Percentiles rank a stretch among this genome's conserved stretches.
phyloP scores from a whole-genome alignment of 257 asterid genomes.

The Ballota nigra region DNA sequence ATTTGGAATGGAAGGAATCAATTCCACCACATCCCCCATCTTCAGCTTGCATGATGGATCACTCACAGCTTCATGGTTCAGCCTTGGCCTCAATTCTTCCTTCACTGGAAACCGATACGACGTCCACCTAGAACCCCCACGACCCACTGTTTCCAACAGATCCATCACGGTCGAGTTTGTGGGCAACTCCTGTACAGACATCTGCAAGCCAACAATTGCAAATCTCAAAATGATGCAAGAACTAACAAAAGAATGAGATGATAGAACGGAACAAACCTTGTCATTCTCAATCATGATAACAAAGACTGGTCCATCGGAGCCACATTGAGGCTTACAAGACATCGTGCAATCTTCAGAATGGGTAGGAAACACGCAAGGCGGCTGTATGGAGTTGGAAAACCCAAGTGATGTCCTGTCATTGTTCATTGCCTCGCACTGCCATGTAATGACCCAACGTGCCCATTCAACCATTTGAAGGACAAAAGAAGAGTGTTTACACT shows the following conservation, averaged over 20 bases:
- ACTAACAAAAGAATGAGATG: background rate
- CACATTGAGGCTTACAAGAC: conserved; percentile 69
- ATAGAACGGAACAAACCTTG: conserved; percentile 45
- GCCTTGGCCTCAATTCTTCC: conserved; percentile 75
- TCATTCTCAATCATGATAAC: conserved; percentile 84
- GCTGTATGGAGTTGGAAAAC: conserved; percentile 39
- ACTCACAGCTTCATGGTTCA: conserved; percentile 55
- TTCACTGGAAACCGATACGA: conserved; percentile 58
- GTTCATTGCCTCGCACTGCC: conserved; percentile 90
- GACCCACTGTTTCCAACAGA: conserved; percentile 55
- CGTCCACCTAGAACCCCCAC: conserved; percentile 47
- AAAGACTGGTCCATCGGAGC: conserved; percentile 68
- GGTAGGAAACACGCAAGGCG: conserved; percentile 68
- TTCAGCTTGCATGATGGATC: conserved; percentile 70
- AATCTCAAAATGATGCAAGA: background rate
- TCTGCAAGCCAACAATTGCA: conserved; percentile 40
- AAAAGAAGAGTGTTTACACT: conserved; percentile 62
- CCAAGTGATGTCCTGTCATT: conserved; percentile 44
- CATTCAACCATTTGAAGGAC: conserved; percentile 94
- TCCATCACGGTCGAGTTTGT: conserved; percentile 69
- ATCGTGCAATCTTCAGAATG: conserved; percentile 72
- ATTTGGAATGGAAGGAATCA: conserved; percentile 67
- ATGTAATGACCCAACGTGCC: conserved; percentile 91
- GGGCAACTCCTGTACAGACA: conserved; percentile 82
- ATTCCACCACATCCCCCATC: conserved; percentile 89